Percentiles rank a stretch among this genome's conserved stretches.
phyloP scores from a whole-genome alignment of 805 yeast species.

The Ogataea ramenticola region DNA sequence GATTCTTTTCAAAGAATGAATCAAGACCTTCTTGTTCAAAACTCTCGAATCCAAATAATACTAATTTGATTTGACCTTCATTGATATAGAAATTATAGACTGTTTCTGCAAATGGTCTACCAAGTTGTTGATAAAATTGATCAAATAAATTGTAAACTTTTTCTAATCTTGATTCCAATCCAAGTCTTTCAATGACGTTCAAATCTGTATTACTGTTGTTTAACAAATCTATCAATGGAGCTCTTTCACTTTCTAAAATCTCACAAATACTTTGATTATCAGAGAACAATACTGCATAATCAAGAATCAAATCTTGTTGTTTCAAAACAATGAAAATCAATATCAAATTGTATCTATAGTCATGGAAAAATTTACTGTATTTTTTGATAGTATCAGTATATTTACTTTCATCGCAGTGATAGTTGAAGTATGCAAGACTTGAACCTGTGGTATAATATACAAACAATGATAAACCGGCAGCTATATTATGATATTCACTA shows the following conservation, averaged over 20 bases:
- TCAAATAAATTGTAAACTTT: conserved; percentile 26
- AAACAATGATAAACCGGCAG: background rate
- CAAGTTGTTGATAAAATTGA: conserved; percentile 52
- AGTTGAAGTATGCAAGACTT: background rate
- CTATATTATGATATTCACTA: conserved; percentile 1
- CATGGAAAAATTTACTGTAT: conserved; percentile 5
- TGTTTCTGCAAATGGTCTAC: conserved; percentile 59
- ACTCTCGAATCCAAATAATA: conserved; percentile 52
- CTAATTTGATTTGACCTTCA: conserved; percentile 40
- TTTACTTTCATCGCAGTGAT: too few relatives aligned
- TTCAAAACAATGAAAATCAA: conserved; percentile 43
- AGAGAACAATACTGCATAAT: conserved; percentile 55
- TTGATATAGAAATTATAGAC: conserved; percentile 54
- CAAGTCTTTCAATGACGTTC: conserved; percentile 49
- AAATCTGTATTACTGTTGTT: conserved; percentile 57
- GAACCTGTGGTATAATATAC: background rate
- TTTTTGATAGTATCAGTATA: background rate
- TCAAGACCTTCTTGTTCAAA: conserved; percentile 42
- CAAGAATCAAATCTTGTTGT: conserved; percentile 45
- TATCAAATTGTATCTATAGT: conserved; percentile 45
- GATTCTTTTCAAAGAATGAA: conserved; percentile 41
- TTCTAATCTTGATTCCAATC: conserved; percentile 40
- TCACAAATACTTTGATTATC: conserved; percentile 62
- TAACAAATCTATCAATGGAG: conserved; percentile 3
- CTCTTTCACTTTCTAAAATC: conserved; percentile 39